phyloP scores from a whole-genome alignment of 2,329 filamentous ascomycete genomes.

The Nigrograna mackinnonii region DNA sequence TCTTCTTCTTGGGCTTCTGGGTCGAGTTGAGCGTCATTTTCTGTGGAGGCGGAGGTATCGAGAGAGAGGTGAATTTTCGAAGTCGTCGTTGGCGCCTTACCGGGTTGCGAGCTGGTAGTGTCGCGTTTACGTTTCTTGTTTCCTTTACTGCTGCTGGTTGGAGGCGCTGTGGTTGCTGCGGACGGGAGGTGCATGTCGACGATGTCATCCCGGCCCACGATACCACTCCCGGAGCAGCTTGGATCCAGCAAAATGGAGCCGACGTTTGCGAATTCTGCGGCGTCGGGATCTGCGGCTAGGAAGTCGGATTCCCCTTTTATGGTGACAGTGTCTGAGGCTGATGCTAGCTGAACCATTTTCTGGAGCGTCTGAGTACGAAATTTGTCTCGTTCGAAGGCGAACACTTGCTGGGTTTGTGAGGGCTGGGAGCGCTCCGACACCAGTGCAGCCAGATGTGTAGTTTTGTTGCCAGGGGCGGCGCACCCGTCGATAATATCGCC shows the following conservation, averaged over 20 bases:
- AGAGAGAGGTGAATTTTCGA: background rate
- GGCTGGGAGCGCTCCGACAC: conserved; percentile 50
- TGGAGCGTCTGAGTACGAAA: conserved; percentile 73
- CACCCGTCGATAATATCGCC: conserved; percentile 90
- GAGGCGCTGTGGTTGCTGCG: background rate
- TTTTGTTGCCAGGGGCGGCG: conserved; percentile 96
- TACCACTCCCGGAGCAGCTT: conserved; percentile 94
- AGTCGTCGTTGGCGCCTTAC: background rate
- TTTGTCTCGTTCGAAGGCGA: conserved; percentile 79
- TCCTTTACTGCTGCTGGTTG: conserved; percentile 12
- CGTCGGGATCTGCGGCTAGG: conserved; percentile 69
- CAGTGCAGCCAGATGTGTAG: conserved; percentile 86
- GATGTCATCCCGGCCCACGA: conserved; percentile 84
- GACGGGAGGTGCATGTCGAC: conserved; percentile 61
- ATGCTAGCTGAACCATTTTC: conserved; percentile 82
- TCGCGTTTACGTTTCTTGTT: conserved; percentile 37
- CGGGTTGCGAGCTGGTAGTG: conserved; percentile 5
- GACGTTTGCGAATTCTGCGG: conserved; percentile 68
- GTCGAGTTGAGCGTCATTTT: conserved; percentile 22
- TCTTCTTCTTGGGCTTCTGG: conserved; percentile 44
- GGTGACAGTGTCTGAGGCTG: conserved; percentile 66
- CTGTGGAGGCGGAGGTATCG: background rate
- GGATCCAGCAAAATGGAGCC: conserved; percentile 84
- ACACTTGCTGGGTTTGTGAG: conserved; percentile 55
- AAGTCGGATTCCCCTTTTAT: conserved; percentile 82